Conservation (phyloP, 441 rosid genomes). For the Omphalea diandra region DNA sequence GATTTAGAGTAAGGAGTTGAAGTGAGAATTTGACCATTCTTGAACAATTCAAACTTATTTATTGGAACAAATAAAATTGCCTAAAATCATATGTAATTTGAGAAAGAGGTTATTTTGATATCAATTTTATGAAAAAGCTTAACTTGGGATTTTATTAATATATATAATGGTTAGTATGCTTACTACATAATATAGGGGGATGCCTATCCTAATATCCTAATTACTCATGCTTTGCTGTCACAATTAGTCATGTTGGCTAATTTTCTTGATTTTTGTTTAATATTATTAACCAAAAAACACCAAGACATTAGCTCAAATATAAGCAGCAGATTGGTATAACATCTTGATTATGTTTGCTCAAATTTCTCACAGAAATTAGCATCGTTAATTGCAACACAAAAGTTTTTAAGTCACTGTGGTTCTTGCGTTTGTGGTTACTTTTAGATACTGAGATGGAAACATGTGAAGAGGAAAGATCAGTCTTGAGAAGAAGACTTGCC, state of each 20-base stretch:
- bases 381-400: neutral
- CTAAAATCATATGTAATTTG: neutral
- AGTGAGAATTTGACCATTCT: neutral
- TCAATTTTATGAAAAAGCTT: neutral
- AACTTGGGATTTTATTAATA: neutral
- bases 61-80: neutral
- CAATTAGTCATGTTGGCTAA: neutral
- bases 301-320: neutral
- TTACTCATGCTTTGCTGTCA: constrained; percentile 4
- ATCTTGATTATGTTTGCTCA: neutral
- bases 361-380: neutral
- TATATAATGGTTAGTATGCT: neutral
- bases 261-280: neutral
- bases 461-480: constrained; percentile 63
- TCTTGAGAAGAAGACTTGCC: constrained; percentile 66
- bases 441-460: constrained; percentile 69
- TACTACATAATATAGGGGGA: neutral
- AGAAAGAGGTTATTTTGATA: neutral
- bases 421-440: constrained; percentile 23
- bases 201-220: neutral
- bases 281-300: neutral
- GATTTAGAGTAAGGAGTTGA: neutral
- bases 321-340: neutral
- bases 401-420: neutral
- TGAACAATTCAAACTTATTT: neutral